Evolutionary conservation across 2,329 filamentous ascomycete species (phyloP), one percentile per base, ranked within the genome.

Genomic region (Claviceps spartinae): DNA sequence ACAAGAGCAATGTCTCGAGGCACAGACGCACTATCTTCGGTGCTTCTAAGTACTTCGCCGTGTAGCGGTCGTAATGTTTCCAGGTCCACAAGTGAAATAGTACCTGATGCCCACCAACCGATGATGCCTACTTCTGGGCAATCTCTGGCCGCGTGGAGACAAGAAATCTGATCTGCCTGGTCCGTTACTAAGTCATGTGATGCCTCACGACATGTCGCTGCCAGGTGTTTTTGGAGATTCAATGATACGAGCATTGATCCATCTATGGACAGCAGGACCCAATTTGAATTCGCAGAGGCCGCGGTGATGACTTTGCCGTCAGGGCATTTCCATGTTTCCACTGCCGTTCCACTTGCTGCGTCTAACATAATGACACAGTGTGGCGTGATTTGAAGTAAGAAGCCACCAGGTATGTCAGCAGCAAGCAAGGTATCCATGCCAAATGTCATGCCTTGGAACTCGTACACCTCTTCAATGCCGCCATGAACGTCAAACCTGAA

Each of bases 51-150:
- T 2, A 73, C 72, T 61, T 85, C 83, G 2, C 79, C 82, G 48
- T 82, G 78, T 0, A 88, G 68, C 1, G 82, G 76, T 36, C 82
- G 69, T 2, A 97, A 71, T 2, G 79, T 81, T 18, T 76, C 67
- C 22, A 95, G 65, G 54, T 83, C 76, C 45, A 95, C 72, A 37
- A 97, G 73, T 0, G 86, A 85, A 26, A 97, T 77, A 11, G 79
- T 80, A 5, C 88, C 86, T n/a, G 83, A 83, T 56, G 86, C 82
- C 81, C 91, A 97, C 67, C 94, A 93, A 1, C 89, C 90, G 16
- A 93, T 76, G 30, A 95, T 83, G 52, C 86, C 91, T 36, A 88
- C 71, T 48, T 79, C 73, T 4, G 75, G 71, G 14, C 83, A 70
- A 38, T 78, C 72, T 3, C 78, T 72, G 0, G 89, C 82, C 1